Percentiles rank a stretch among this genome's conserved stretches.
phyloP scores from a whole-genome alignment of 2,329 filamentous ascomycete genomes.

The Sclerotinia nivalis region DNA sequence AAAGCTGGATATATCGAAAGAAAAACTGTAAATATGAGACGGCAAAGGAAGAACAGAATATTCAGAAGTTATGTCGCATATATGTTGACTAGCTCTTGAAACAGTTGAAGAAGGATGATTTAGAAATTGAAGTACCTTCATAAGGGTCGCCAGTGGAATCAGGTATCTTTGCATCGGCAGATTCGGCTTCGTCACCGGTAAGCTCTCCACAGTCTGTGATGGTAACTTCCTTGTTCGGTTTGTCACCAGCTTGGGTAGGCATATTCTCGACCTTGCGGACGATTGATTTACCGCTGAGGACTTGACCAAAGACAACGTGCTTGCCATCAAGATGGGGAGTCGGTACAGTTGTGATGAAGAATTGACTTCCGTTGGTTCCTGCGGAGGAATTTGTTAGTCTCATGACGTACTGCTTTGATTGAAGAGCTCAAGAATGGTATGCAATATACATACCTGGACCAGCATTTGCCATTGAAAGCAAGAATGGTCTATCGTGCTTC shows the following conservation, averaged over 20 bases:
- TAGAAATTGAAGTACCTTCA: conserved; percentile 50
- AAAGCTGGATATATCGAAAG: neutral
- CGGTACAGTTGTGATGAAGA: conserved; percentile 93
- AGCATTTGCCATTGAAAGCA: conserved; percentile 97
- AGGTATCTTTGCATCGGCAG: conserved; percentile 66
- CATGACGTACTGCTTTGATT: neutral
- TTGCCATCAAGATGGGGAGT: conserved; percentile 92
- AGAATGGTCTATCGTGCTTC: conserved; percentile 90
- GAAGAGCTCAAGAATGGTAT: neutral
- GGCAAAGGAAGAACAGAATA: neutral
- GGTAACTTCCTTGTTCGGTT: conserved; percentile 70
- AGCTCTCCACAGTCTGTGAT: conserved; percentile 88
- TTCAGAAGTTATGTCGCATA: neutral
- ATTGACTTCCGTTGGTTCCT: conserved; percentile 95
- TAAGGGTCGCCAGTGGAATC: conserved; percentile 87
- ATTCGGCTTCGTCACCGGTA: conserved; percentile 65
- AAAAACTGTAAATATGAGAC: neutral
- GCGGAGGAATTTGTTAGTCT: conserved; percentile 25
- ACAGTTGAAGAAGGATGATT: conserved; percentile 17
- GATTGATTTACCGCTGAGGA: conserved; percentile 87
- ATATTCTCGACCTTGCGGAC: conserved; percentile 89
- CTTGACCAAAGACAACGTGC: conserved; percentile 95
- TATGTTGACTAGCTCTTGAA: conserved; percentile 19
- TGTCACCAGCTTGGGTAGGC: conserved; percentile 72
- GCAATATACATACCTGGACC: conserved; percentile 68